phyloP scores from a whole-genome alignment of 352 stramenopile genomes.

The Globisporangium mamillatum region DNA sequence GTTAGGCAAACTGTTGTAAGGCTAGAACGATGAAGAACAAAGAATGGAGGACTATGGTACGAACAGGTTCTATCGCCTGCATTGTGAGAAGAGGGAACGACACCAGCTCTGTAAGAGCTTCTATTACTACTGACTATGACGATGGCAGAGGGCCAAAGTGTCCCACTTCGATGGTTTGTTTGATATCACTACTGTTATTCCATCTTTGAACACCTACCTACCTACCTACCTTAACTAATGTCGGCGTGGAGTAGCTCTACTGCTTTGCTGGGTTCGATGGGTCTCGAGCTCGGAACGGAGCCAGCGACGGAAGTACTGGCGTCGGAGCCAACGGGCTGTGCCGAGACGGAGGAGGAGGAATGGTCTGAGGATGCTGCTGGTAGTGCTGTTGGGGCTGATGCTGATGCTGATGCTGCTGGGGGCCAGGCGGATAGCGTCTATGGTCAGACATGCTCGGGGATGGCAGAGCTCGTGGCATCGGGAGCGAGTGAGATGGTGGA shows the following conservation, averaged over 20 bases:
- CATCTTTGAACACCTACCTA: neutral
- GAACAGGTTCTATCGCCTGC: neutral
- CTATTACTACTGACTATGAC: neutral
- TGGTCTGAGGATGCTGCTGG: neutral
- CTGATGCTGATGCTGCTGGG: neutral
- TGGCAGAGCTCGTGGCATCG: constrained; percentile 8
- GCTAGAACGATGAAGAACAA: neutral
- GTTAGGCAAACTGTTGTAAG: constrained; percentile 8
- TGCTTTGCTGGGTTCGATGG: neutral
- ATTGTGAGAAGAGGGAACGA: neutral
- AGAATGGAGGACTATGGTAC: neutral
- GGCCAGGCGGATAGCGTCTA: neutral
- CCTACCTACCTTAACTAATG: neutral
- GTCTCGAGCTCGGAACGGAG: constrained; percentile 4
- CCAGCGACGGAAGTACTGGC: constrained; percentile 14
- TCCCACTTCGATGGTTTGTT: neutral
- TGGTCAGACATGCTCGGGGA: neutral
- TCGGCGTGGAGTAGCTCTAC: neutral
- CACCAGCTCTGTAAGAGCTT: neutral
- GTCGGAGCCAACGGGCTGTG: neutral
- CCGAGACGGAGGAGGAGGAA: neutral
- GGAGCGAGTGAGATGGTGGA: neutral
- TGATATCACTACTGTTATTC: neutral
- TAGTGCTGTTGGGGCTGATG: neutral
- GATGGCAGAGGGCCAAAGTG: neutral